phyloP scores from a whole-genome alignment of 169 alveolate genomes.

The Plasmodium cynomolgi region DNA sequence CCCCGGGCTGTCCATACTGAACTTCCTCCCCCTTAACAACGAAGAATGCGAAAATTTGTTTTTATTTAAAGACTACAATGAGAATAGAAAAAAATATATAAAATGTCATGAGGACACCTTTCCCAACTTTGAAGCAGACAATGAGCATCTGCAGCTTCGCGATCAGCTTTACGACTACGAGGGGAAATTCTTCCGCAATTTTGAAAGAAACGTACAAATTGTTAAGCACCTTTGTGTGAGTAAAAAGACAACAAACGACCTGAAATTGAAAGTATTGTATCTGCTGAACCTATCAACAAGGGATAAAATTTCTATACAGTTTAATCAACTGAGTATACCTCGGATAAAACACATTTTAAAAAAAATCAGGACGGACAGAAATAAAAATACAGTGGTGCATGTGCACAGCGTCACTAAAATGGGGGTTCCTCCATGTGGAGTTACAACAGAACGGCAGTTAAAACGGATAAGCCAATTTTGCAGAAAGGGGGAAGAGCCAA shows the following conservation, averaged over 20 bases:
- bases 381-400: conserved; percentile 3
- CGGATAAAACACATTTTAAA: conserved; percentile 41
- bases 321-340: conserved; percentile 24
- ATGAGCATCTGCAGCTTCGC: not conserved
- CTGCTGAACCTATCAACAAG: conserved; percentile 21
- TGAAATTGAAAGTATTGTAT: conserved; percentile 39
- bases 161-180: conserved; percentile 17
- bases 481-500: not conserved
- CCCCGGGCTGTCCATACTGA: conserved; percentile 25
- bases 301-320: conserved; percentile 25
- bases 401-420: conserved; percentile 14
- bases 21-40: conserved; percentile 24
- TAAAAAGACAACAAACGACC: conserved; percentile 7
- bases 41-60: conserved; percentile 43
- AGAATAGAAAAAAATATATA: conserved; percentile 54
- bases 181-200: conserved; percentile 2
- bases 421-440: not conserved
- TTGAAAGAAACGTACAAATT: conserved; percentile 16
- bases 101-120: conserved; percentile 7
- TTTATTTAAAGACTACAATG: conserved; percentile 53
- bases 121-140: conserved; percentile 19
- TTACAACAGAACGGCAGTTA: not conserved
- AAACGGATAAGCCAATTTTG: not conserved
- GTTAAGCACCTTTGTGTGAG: conserved; percentile 16
- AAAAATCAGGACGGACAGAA: not conserved